phyloP scores from a whole-genome alignment of 441 rosid species.

The Viola pubescens region DNA sequence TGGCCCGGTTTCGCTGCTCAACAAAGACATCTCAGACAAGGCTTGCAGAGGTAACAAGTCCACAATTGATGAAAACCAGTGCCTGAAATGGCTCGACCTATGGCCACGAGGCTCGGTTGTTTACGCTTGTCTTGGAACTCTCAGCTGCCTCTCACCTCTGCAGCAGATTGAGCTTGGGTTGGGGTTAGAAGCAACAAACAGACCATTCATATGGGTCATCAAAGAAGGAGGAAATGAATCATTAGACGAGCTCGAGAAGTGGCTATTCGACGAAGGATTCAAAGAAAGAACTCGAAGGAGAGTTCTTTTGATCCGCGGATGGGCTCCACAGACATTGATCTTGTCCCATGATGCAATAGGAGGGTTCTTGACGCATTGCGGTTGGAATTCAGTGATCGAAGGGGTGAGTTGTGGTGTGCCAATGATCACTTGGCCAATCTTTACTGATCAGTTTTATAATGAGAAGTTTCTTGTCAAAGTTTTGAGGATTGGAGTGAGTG shows the following conservation, averaged over 20 bases:
- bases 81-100: constrained; percentile 33
- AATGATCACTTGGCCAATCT: constrained; percentile 33
- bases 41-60: constrained; percentile 29
- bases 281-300: constrained; percentile 32
- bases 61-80: constrained; percentile 9
- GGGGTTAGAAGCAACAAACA: constrained; percentile 34
- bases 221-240: constrained; percentile 19
- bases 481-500: constrained; percentile 26
- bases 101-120: constrained; percentile 25
- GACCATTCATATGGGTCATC: constrained; percentile 50
- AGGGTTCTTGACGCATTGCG: constrained; percentile 53
- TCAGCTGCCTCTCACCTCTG: constrained; percentile 21
- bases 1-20: constrained; percentile 38
- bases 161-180: constrained; percentile 38
- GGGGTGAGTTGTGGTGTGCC: constrained; percentile 31
- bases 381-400: constrained; percentile 41
- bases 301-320: constrained; percentile 41
- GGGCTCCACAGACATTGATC: constrained; percentile 53
- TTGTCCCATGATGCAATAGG: constrained; percentile 42
- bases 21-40: constrained; percentile 21
- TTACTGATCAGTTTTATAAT: constrained; percentile 38
- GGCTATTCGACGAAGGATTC: constrained; percentile 33
- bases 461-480: constrained; percentile 34
- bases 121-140: constrained; percentile 39
- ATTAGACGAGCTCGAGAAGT: constrained; percentile 25